A percentile compares a stretch with the other conserved stretches of the same genome.
Evolutionary conservation across 108 stramenopile species (phyloP).

Genomic region (Stephanodiscus minutulus): DNA sequence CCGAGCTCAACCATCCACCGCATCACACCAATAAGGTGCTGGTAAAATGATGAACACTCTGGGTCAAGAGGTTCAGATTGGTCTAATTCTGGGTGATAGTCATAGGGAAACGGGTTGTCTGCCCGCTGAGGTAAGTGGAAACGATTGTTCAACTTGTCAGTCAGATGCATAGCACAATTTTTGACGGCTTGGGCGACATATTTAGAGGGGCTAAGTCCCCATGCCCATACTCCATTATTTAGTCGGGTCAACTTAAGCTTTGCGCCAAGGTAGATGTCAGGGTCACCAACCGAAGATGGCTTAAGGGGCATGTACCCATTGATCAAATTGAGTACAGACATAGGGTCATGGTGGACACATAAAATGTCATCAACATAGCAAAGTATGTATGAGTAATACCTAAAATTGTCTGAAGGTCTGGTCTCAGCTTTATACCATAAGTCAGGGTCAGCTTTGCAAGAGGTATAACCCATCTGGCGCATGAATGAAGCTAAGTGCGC

Average conservation of each 20-base stretch:
- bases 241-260: neutral
- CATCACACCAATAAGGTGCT: too few species aligned
- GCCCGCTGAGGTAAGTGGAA: neutral
- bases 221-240: slow-evolving; percentile 17
- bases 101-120: slow-evolving; percentile 24
- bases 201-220: slow-evolving; percentile 18
- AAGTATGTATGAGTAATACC: slow-evolving; percentile 48
- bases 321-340: neutral
- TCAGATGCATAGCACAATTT: slow-evolving; percentile 5
- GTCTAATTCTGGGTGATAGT: slow-evolving; percentile 18
- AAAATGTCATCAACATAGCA: neutral
- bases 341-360: slow-evolving; percentile 29
- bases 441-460: slow-evolving; percentile 42
- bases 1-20: too few species aligned
- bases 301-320: slow-evolving; percentile 13
- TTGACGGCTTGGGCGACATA: slow-evolving; percentile 24
- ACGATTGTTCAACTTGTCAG: neutral
- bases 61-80: neutral
- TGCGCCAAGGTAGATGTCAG: slow-evolving; percentile 42
- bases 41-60: too few species aligned
- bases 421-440: slow-evolving; percentile 36
- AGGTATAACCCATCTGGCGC: slow-evolving; percentile 22
- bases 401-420: slow-evolving; percentile 1
- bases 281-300: slow-evolving; percentile 19
- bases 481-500: slow-evolving; percentile 30